Percentiles rank a stretch among this genome's conserved stretches.
These are phyloP conservation scores for Talaromyces amestolkiae DNA, from an alignment of 2,329 filamentous ascomycete genomes.

Conservation along the genomic window DNA sequence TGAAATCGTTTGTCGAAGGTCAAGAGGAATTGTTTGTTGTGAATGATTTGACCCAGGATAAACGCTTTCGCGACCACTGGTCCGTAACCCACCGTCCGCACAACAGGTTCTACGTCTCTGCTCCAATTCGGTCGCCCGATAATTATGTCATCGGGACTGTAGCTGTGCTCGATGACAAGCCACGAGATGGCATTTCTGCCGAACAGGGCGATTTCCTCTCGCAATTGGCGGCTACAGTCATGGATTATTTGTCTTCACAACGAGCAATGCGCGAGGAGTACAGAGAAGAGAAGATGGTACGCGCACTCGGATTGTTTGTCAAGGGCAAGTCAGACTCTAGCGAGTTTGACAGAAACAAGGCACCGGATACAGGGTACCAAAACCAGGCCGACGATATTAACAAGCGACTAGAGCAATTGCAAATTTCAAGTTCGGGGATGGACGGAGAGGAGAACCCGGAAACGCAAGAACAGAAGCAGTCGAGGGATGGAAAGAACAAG, in stretches of 20 bases:
- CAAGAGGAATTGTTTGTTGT: conserved; percentile 38
- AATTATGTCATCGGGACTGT: background rate
- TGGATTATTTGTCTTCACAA: conserved; percentile 58
- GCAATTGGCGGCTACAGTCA: conserved; percentile 56
- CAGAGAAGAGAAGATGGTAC: conserved; percentile 57
- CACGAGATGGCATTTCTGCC: background rate
- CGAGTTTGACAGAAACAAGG: conserved; percentile 4
- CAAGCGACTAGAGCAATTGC: background rate
- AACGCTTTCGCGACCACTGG: background rate
- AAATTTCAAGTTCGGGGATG: background rate
- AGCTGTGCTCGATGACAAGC: background rate
- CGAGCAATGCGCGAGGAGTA: conserved; percentile 52
- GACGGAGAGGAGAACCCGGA: background rate
- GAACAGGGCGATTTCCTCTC: conserved; percentile 48
- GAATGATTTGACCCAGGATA: background rate
- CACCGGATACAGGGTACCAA: background rate
- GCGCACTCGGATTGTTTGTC: conserved; percentile 53
- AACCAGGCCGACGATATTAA: background rate
- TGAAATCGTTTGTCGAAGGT: background rate
- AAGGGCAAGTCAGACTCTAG: conserved; percentile 42
- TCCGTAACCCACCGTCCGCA: background rate
- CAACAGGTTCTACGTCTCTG: background rate
- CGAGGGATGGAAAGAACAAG: background rate
- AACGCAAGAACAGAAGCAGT: background rate
- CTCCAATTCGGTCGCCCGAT: background rate